phyloP scores from a whole-genome alignment of 2,329 filamentous ascomycete species.

The Zasmidium citrigriseum region DNA sequence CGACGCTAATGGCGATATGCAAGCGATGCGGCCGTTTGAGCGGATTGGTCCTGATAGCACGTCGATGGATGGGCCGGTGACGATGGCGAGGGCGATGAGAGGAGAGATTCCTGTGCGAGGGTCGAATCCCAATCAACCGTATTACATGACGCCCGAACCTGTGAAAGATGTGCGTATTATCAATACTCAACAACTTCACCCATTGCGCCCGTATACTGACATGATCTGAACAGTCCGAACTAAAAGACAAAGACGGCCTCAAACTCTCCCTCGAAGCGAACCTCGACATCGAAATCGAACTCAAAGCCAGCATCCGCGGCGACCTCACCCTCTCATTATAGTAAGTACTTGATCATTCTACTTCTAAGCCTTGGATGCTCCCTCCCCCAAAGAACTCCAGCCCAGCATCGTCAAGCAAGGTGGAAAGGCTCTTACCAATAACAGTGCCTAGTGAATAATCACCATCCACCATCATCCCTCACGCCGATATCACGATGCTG shows the following conservation, averaged over 20 bases:
- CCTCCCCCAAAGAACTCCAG: too few relatives aligned
- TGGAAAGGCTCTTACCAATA: background rate
- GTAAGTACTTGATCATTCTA: conserved; percentile 54
- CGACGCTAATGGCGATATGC: conserved; percentile 51
- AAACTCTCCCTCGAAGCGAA: conserved; percentile 75
- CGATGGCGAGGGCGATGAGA: conserved; percentile 54
- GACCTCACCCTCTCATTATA: conserved; percentile 77
- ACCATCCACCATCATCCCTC: background rate
- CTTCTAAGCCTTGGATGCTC: background rate
- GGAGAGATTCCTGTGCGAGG: conserved; percentile 58
- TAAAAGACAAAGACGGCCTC: conserved; percentile 64
- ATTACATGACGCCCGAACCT: conserved; percentile 35
- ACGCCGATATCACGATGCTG: background rate
- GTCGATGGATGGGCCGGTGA: conserved; percentile 59
- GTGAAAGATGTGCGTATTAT: conserved; percentile 21
- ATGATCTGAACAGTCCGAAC: conserved; percentile 26
- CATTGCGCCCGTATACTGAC: background rate
- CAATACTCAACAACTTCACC: background rate
- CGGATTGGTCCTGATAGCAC: conserved; percentile 58
- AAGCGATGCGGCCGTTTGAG: conserved; percentile 54
- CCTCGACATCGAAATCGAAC: conserved; percentile 78
- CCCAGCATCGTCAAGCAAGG: too few relatives aligned
- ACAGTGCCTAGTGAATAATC: background rate
- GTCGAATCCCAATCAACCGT: conserved; percentile 53
- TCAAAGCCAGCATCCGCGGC: conserved; percentile 83